These are phyloP conservation scores for Schizosaccharomyces osmophilus DNA, from an alignment of 805 yeast species.

Conservation along the genomic window DNA sequence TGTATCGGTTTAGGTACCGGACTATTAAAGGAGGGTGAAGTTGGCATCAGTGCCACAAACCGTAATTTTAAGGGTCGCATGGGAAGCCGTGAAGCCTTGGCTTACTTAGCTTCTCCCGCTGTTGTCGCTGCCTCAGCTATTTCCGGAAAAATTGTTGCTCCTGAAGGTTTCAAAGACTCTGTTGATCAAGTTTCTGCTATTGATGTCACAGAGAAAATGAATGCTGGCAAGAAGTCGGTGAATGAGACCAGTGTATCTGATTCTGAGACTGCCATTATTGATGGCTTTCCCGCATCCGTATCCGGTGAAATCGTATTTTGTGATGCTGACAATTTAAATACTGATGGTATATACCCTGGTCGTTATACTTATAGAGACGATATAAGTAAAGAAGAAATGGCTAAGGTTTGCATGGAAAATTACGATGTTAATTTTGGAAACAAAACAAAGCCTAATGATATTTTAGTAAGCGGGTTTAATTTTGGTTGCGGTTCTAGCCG, in stretches of 20 bases:
- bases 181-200: slow-evolving; percentile 12
- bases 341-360: slow-evolving; percentile 98
- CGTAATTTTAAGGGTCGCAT: slow-evolving; percentile 97
- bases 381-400: slow-evolving; percentile 84
- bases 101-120: slow-evolving; percentile 89
- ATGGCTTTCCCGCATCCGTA: slow-evolving; percentile 74
- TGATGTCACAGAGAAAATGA: not conserved
- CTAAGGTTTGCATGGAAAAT: slow-evolving; percentile 97
- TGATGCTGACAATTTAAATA: slow-evolving; percentile 72
- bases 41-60: slow-evolving; percentile 94
- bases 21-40: slow-evolving; percentile 78
- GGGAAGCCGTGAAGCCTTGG: slow-evolving; percentile 93
- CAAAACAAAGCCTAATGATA: slow-evolving; percentile 70
- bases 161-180: slow-evolving; percentile 43
- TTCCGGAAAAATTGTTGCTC: slow-evolving; percentile 80
- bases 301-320: slow-evolving; percentile 83
- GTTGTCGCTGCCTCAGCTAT: slow-evolving; percentile 96
- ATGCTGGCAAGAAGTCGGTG: slow-evolving; percentile 11
- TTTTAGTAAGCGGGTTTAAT: slow-evolving; percentile 74
- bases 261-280: slow-evolving; percentile 45
- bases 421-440: slow-evolving; percentile 71
- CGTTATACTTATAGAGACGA: slow-evolving; percentile 97
- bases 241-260: slow-evolving; percentile 15
- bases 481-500: slow-evolving; percentile 79
- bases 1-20: slow-evolving; percentile 96